Base-by-base conservation (phyloP, 2,329 filamentous ascomycete genomes). In the Microdochium nivale region DNA sequence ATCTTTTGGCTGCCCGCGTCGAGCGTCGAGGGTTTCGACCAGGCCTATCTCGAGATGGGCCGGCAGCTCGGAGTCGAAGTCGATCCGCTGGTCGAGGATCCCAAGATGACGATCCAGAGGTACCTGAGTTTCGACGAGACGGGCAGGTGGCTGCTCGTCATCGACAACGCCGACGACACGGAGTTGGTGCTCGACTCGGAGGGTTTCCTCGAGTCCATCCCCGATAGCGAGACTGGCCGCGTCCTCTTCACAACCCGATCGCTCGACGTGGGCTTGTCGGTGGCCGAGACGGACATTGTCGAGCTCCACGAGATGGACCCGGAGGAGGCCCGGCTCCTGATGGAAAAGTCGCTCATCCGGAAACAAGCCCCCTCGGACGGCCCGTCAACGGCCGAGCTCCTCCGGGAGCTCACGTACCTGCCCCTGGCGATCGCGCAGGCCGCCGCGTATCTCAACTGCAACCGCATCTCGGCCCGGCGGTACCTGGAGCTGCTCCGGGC, bases 141-240 rank as follows among this genome's bases (percentile, higher is more conserved):
- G 1, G 60, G 63, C 1, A 52, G 53, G 1, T 76, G 70, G 73
- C 59, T 76, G 1, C 51, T 75, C 40, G 59, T 77, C 37, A 49
- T 76, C n/a, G 71, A 77, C 51, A 76, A 74, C 48, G 69, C 68
- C 13, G 70, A 76, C 50, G 68, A 76, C 51, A 48, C 47, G 3
- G 53, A 65, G 2, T 51, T 72, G 2, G 51, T 70, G 1, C 60
- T 64, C 37, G 56, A 55, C 23, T 10, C 52, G 5, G 35, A 54
- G 27, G 53, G 58, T 23, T 47, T 70, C 16, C 49, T 55, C 8
- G 46, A 62, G 14, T 67, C 66, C 52, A 52, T 73, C 0, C 70
- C 70, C 0, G 35, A 57, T 14, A 68, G 60, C 27, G 57, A 65
- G 1, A 49, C 61, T 14, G 68, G 68, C 1, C 50, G 54, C 0